Evolutionary conservation across 2,329 filamentous ascomycete genomes (phyloP), one percentile per base, ranked within the genome.

Genomic region (Fusarium anguioides): DNA sequence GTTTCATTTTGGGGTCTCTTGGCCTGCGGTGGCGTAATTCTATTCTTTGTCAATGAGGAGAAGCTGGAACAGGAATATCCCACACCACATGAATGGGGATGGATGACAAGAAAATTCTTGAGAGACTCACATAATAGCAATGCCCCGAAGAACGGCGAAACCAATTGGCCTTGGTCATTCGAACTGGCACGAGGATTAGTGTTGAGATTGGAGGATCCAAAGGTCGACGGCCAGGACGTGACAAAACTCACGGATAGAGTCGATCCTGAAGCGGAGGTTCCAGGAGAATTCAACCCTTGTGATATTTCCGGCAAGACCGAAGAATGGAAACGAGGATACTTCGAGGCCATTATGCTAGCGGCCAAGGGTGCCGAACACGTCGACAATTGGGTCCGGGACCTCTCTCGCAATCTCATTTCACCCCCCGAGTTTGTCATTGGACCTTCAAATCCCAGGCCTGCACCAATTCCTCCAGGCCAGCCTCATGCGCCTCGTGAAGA

Each of bases 251-350:
- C 75, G 15, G 75, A 77, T 10, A 58, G 94, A 36, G 91, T 96
- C 68, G 85, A 96, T 70, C 82, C 83, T 0, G 77, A 81, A 1
- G 81, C 86, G 8, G 93, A 97, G 72, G 92, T 93, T 0, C 83
- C 86, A 18, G 91, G 86, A 0, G 76, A 95, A 44, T 77, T 81
- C 27, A 84, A 89, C 59, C 83, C 87, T 1, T 88, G 87, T 67
- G 92, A 97, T 75, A 82, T 96, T 55, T 87, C 87, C 2, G 84
- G 80, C 8, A 97, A 94, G 81, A 90, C 89, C 65, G 93, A 96
- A 77, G 84, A 90, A 47, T 98, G 94, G 95, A 84, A 91, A 72
- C 84, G 92, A 54, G 94, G 93, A 2, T 98, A 98, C 78, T 94
- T 91, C 73, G 89, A 96, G 73, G 86, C 89, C 5, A 80, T 97